Base-by-base conservation (phyloP, 192 early-diverging fungal species). In the Linnemannia zychae region DNA sequence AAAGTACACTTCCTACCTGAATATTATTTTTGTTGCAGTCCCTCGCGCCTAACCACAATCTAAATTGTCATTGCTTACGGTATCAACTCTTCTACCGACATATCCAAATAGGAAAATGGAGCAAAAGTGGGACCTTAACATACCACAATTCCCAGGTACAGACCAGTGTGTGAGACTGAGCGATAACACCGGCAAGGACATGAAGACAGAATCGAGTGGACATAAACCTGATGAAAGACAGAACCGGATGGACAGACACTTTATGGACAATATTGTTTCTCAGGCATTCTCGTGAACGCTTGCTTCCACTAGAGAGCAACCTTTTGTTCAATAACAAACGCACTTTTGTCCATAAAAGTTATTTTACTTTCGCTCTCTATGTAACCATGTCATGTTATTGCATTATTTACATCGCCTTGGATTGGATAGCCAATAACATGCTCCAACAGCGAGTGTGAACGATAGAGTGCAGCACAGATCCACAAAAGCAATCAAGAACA, bases 61-160 rank as follows among this genome's bases (percentile, higher is more conserved):
- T 24, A 57, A 12, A 17, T 20, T 17, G 6, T 9, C 13, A 9
- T 28, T 48, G 12, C 20, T 52, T 65, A 24, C 20, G 24, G 66
- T 40, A 20, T n/a, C 50, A 11, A 53, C 28, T 52, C 36, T 68
- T 13, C 68, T 28, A 47, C 9, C 33, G 5, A 15, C 3, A 7
- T 46, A 12, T n/a, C 40, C 5, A 65, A 31, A 12, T 74, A 89
- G 88, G 50, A 87, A 89, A 4, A 90, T 98, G 84, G 94, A 93
- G 3, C 37, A 87, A 53, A 90, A 93, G 69, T 94, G 89, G 74
- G 89, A 88, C 11, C 88, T 99, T 13, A 87, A 92, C 15, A 72
- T 97, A 4, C 96, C 97, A 15, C 18, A 69, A 18, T 97, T 95
- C 76, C 93, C 91, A 15, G 95, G 92, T 18, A 89, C 86, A 0